Conservation (phyloP, 345 rosid species). For the Dipteronia sinensis region DNA sequence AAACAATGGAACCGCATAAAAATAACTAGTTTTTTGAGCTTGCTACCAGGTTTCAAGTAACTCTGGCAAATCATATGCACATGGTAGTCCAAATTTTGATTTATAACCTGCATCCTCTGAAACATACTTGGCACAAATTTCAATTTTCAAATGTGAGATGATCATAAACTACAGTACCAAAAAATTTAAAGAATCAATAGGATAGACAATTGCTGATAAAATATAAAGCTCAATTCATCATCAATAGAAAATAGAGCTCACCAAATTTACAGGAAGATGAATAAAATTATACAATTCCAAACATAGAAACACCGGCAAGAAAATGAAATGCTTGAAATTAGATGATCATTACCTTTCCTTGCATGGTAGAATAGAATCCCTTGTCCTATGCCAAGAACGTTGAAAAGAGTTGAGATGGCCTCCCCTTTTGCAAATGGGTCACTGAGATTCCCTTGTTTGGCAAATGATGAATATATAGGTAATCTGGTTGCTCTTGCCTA, state of each 20-base stretch:
- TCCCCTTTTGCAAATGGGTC: constrained; percentile 96
- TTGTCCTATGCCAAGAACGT: constrained; percentile 69
- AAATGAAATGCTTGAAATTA: constrained; percentile 10
- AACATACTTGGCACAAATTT: too few relatives aligned
- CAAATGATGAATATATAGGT: constrained; percentile 92
- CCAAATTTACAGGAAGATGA: background rate
- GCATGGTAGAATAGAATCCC: constrained; percentile 93
- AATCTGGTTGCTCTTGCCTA: constrained; percentile 96
- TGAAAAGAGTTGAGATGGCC: constrained; percentile 95
- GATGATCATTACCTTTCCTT: constrained; percentile 63
- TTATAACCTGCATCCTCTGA: too few relatives aligned
- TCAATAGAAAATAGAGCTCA: background rate
- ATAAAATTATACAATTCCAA: background rate
- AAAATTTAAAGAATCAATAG: background rate
- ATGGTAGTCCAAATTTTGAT: too few relatives aligned
- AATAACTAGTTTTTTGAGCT: too few relatives aligned
- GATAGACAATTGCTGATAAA: background rate
- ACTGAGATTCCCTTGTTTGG: constrained; percentile 96
- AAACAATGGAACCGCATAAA: too few relatives aligned
- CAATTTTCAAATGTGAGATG: too few relatives aligned
- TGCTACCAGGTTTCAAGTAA: too few relatives aligned
- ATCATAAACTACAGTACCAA: background rate
- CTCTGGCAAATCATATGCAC: too few relatives aligned
- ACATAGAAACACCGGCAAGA: constrained; percentile 2
- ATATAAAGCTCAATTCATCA: background rate